Conservation (phyloP, 2,329 filamentous ascomycete genomes). For the Fusarium papillatum region DNA sequence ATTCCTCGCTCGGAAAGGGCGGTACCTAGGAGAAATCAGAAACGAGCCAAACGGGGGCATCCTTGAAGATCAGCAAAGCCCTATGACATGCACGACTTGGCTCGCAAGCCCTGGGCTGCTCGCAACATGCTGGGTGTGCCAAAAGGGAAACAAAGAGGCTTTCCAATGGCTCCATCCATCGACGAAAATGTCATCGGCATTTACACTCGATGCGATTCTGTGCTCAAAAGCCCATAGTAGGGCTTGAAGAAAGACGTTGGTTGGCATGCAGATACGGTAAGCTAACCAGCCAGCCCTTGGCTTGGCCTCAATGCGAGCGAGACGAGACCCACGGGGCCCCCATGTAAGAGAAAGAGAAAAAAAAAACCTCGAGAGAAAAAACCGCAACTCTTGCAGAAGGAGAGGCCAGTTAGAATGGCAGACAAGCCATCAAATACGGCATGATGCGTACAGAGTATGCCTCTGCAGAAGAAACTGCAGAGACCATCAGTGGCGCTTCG, state of each 20-base stretch:
- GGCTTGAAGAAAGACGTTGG: neutral
- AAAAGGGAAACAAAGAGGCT: neutral
- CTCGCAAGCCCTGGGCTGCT: neutral
- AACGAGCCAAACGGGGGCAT: neutral
- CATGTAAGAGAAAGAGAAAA: neutral
- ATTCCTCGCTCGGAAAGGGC: neutral
- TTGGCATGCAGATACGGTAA: neutral
- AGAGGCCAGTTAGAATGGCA: slow-evolving; percentile 16
- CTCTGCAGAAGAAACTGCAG: neutral
- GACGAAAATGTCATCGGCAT: neutral
- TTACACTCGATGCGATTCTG: neutral
- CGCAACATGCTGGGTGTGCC: neutral
- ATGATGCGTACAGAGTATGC: neutral
- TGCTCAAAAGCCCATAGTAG: neutral
- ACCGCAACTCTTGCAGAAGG: slow-evolving; percentile 5
- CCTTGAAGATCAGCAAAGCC: slow-evolving; percentile 7
- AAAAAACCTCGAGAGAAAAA: slow-evolving; percentile 3
- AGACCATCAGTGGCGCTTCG: slow-evolving; percentile 27
- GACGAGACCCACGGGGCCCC: slow-evolving; percentile 2
- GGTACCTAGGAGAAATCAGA: neutral
- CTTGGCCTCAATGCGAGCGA: slow-evolving; percentile 1
- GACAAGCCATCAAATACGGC: slow-evolving; percentile 18
- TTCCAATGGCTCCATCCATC: neutral
- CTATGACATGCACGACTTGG: neutral
- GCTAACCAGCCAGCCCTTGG: neutral